Base-by-base conservation (phyloP, 2,329 filamentous ascomycete genomes). In the Teratosphaeria zuluensis region DNA sequence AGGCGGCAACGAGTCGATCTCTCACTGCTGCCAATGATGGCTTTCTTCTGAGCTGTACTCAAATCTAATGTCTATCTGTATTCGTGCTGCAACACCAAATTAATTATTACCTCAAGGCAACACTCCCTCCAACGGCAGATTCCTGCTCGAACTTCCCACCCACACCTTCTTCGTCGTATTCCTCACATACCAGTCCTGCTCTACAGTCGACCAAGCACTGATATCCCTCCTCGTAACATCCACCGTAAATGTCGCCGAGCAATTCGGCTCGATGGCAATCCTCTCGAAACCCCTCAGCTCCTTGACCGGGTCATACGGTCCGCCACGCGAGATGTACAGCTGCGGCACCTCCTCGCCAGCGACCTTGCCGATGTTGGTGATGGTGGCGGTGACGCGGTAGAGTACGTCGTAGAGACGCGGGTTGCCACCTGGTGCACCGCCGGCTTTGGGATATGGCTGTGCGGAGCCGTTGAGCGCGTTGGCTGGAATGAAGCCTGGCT, bases 231-330 rank as follows among this genome's bases (percentile, higher is more conserved):
- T 81, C 7, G 85, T 91, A 57, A 96, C 74, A n/a, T 85, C 81
- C 0, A 83, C 84, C 0, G 73, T 78, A 77, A 94, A 95, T 1
- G 79, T 82, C 3, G 77, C 79, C 54, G 80, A 84, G 73, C 84
- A 72, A 21, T 89, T 89, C 0, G 89, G 81, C 4, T 82, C 78
- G 62, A 96, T 85, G 54, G 78, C 79, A 60, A 96, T 74, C 52
- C 90, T 83, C 59, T 95, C 89, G 68, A 96, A 97, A 46, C 86
- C 86, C 62, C 92, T 86, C n/a, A 97, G 84, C 3, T 82, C 80
- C 53, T 81, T 75, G 56, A 76, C 76, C 5, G 84, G 80, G 68
- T 96, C 88, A 42, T 86, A 80, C 0, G 87, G 81, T 0, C 90
- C 91, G 54, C 92, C 92, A 2, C 94, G 87, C 30, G 81, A 85